phyloP scores from a whole-genome alignment of 495 filamentous ascomycete genomes.

The Thozetella sp. region DNA sequence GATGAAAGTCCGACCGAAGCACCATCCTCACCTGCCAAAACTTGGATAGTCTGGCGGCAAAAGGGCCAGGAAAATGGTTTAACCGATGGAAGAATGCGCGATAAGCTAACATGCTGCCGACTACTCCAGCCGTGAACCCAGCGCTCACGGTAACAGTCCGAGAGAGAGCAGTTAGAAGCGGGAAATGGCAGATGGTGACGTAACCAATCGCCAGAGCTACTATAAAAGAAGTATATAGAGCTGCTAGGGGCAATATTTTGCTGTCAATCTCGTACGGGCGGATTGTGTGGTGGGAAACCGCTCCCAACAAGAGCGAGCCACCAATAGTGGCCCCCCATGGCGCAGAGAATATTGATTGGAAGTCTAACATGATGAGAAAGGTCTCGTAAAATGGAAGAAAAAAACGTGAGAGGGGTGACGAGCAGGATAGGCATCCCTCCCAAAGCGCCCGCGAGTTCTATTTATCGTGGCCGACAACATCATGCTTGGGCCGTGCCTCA shows the following conservation, averaged over 20 bases:
- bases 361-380: too few species aligned
- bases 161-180: neutral
- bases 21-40: conserved; percentile 15
- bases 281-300: conserved; percentile 5
- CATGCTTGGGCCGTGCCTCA: too few species aligned
- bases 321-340: neutral
- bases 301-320: neutral
- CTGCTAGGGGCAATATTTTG: conserved; percentile 1
- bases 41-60: conserved; percentile 26
- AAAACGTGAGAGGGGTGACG: too few species aligned
- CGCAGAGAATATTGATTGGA: too few species aligned
- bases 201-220: neutral
- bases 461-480: too few species aligned
- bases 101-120: conserved; percentile 42
- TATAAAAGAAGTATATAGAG: neutral
- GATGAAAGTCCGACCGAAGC: neutral
- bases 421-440: too few species aligned
- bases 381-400: too few species aligned
- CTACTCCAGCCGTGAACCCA: conserved; percentile 2
- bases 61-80: conserved; percentile 43
- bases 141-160: neutral
- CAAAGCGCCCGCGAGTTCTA: too few species aligned
- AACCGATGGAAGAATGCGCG: conserved; percentile 48
- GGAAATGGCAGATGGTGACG: neutral
- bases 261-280: conserved; percentile 10